Percentiles rank a stretch among this genome's conserved stretches.
Conservation (phyloP, 2,329 filamentous ascomycete species). For the Ceratocystis ficicola region DNA sequence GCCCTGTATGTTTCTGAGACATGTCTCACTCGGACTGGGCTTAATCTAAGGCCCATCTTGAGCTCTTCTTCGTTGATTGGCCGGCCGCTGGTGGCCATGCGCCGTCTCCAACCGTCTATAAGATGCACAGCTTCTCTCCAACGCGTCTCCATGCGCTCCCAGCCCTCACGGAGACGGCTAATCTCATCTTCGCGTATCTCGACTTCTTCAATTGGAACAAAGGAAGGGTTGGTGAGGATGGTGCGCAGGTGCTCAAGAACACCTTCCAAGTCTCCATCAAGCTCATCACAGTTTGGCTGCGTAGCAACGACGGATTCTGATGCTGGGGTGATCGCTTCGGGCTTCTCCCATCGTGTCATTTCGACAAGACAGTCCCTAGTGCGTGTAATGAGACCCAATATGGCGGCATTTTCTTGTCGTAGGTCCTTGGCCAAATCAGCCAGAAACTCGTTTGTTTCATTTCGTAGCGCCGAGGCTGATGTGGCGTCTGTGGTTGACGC, state of each 20-base stretch:
- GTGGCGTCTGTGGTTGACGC: conserved; percentile 3
- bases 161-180: conserved; percentile 63
- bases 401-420: conserved; percentile 81
- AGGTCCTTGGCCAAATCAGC: conserved; percentile 70
- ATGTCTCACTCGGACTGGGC: conserved; percentile 44
- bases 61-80: conserved; percentile 57
- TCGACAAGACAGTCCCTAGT: conserved; percentile 61
- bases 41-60: conserved; percentile 54
- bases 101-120: conserved; percentile 83
- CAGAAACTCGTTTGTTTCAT: conserved; percentile 84
- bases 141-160: conserved; percentile 84
- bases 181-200: conserved; percentile 90
- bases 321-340: conserved; percentile 25
- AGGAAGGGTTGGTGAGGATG: conserved; percentile 87
- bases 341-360: conserved; percentile 47
- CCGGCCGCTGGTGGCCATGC: conserved; percentile 59
- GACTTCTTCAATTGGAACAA: conserved; percentile 90
- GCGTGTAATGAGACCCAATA: conserved; percentile 59
- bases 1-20: conserved; percentile 37
- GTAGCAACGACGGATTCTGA: conserved; percentile 22
- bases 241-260: conserved; percentile 71
- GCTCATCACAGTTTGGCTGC: conserved; percentile 45
- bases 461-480: conserved; percentile 41
- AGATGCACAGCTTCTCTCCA: conserved; percentile 84
- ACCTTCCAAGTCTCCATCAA: conserved; percentile 61